These are phyloP conservation scores for Claviceps capensis DNA, from an alignment of 2,329 filamentous ascomycete genomes.

Conservation along the genomic window DNA sequence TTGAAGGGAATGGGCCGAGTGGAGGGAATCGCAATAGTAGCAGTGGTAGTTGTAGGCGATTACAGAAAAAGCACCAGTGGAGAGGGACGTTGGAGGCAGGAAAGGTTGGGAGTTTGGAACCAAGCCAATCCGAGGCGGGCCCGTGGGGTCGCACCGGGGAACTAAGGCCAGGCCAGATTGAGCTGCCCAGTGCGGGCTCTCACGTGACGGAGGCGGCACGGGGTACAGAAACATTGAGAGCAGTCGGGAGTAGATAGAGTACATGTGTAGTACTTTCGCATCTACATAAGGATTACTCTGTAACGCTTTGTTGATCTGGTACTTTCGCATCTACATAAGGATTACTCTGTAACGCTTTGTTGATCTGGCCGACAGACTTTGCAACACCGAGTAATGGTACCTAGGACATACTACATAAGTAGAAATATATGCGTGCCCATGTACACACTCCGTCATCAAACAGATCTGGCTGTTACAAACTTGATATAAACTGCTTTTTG, in stretches of 20 bases:
- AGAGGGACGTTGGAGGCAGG: slow-evolving; percentile 19
- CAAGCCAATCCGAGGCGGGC: slow-evolving; percentile 12
- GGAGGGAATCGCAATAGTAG: slow-evolving; percentile 10
- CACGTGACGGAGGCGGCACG: neutral
- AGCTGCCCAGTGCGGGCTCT: neutral
- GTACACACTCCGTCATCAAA: too few relatives aligned
- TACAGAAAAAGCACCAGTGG: slow-evolving; percentile 18
- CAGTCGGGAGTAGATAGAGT: too few relatives aligned
- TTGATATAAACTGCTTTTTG: too few relatives aligned
- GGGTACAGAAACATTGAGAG: neutral
- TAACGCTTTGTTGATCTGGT: neutral
- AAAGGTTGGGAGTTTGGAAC: slow-evolving; percentile 23
- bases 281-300: neutral
- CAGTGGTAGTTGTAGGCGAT: slow-evolving; percentile 10
- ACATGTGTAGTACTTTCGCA: too few relatives aligned
- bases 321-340: too few relatives aligned
- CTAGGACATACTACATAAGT: too few relatives aligned
- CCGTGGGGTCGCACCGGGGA: neutral
- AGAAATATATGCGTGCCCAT: too few relatives aligned
- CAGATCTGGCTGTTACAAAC: too few relatives aligned
- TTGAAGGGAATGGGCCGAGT: slow-evolving; percentile 19
- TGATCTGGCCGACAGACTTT: neutral
- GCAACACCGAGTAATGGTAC: too few relatives aligned
- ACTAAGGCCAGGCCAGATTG: neutral
- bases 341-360: neutral